Base-by-base conservation (phyloP, 768 basidiomycete species). In the Podaxis sp. region DNA sequence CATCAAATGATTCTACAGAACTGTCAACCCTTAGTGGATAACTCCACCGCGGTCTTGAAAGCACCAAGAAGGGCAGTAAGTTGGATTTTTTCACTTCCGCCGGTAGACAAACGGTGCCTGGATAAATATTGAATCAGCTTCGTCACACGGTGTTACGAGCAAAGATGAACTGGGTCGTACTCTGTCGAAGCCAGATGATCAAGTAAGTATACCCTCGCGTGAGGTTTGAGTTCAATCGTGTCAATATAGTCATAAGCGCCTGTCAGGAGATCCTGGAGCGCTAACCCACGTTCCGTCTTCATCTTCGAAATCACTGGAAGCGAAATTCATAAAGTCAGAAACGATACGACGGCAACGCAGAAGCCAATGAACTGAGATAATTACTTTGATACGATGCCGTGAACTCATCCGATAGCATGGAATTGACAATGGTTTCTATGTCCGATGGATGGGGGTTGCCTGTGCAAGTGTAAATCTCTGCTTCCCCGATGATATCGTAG, bases 321-420 rank as follows among this genome's bases (percentile, higher is more conserved):
- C n/a, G 22, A 38, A 13, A 26, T 30, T 54, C 33, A 55, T 57
- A 20, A 1, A 55, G n/a, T 22, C 26, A 63, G 58, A 49, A 66
- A 28, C 10, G 60, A 24, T 4, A 41, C 24, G 44, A 60, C 8
- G 50, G 15, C 61, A 33, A 44, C 17, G 41, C 7, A n/a, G 60
- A 61, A 24, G 60, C 2, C 44, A 44, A 55, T 30, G 44, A 56
- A 15, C 33, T 50, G 37, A 44, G 46, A 41, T 50, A 73, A 85
- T 44, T 66, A 93, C 93, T 86, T 69, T 88, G 85, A 72, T 95
- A 95, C 17, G 91, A 87, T 0, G 91, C 95, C 1, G 94, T 95
- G 67, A 99, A 99, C 69, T 97, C 95, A 68, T 98, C 95, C 3
- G 89, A 85, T 71, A 99, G 85, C 97, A 99, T 99, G 8, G 91